Evolutionary conservation across 257 asterid species (phyloP).

Genomic region (Solanum sparsipilum): DNA sequence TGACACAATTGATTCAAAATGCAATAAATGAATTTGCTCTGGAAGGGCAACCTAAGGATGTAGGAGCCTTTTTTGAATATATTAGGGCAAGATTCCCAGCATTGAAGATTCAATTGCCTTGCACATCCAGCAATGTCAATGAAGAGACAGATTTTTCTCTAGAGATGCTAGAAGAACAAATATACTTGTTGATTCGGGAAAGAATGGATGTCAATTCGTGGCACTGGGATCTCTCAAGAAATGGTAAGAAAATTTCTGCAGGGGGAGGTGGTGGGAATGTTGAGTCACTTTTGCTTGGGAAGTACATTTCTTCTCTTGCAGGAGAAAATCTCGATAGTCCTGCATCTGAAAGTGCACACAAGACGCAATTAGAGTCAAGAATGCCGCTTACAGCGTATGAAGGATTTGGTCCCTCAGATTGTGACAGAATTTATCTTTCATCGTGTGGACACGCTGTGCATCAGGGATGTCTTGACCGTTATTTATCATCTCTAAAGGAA

Average conservation of each 20-base stretch:
- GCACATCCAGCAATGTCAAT: conserved; percentile 13
- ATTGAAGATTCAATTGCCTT: conserved; percentile 38
- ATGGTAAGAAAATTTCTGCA: conserved; percentile 18
- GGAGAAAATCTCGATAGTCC: conserved; percentile 48
- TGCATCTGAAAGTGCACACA: conserved; percentile 35
- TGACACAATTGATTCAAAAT: conserved; percentile 46
- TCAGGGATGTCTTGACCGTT: conserved; percentile 92
- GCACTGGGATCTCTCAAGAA: conserved; percentile 10
- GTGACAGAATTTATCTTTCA: conserved; percentile 78
- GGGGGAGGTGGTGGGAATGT: conserved; percentile 17
- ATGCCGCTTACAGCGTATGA: conserved; percentile 28
- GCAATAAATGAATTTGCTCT: conserved; percentile 60
- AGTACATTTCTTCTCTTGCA: conserved; percentile 63
- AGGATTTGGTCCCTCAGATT: conserved; percentile 54
- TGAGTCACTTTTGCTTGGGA: conserved; percentile 64
- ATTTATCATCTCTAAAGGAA: conserved; percentile 78
- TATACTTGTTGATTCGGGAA: conserved; percentile 42
- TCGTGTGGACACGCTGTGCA: conserved; percentile 99
- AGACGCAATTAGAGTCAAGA: conserved; percentile 25
- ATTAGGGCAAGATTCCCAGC: conserved; percentile 51
- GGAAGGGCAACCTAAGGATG: conserved; percentile 51
- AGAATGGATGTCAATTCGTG: conserved; percentile 20
- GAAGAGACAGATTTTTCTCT: conserved; percentile 29
- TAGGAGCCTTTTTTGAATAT: conserved; percentile 49
- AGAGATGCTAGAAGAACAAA: conserved; percentile 55